Base-by-base conservation (phyloP, 106 monocot genomes). In the Allium fistulosum region DNA sequence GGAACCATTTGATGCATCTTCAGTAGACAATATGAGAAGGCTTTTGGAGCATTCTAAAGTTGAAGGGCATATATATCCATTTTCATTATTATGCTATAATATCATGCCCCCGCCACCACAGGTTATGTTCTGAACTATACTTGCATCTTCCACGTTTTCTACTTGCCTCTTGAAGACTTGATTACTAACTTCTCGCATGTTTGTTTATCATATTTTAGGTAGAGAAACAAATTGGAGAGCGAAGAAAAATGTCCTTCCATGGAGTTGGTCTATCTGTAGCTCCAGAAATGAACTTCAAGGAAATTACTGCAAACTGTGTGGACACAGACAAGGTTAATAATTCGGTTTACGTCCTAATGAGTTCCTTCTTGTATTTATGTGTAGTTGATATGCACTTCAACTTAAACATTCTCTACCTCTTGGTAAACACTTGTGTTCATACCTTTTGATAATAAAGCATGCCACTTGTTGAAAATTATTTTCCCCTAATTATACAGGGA, bases 21-120 rank as follows among this genome's bases (percentile, higher is more conserved):
- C 96, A 72, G 81, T 88, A 65, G 89, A 97, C 75, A 97, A 97
- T 72, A 92, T 97, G 79, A 92, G 92, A 68, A 88, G 96, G 69
- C 86, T 97, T 68, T 52, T 80, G 22, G 84, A 92, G 48, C 78
- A 92, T 82, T 86, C 88, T 60, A 57, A 62, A 65, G 79, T 89
- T 70, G 67, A 83, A 61, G 88, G 92, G 49, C 88, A 97, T 28
- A 82, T 97, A 70, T 86, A 97, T 75, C 86, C 96, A 9, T 80
- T 97, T 17, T 68, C 92, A 78, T 66, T 97, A 72, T 62, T 84
- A 17, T 89, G 97, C 71, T 78, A 87, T 77, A 92, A 89, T 65
- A 56, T 97, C 76, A 92, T 97, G 92, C 97, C 97, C 61, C 97
- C 97, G 22, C 92, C 97, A 61, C 80, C 72, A 58, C 78, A 83